Conservation (phyloP, 225 moss, liverwort and hornwort species). For the Physcomitrium patens region DNA sequence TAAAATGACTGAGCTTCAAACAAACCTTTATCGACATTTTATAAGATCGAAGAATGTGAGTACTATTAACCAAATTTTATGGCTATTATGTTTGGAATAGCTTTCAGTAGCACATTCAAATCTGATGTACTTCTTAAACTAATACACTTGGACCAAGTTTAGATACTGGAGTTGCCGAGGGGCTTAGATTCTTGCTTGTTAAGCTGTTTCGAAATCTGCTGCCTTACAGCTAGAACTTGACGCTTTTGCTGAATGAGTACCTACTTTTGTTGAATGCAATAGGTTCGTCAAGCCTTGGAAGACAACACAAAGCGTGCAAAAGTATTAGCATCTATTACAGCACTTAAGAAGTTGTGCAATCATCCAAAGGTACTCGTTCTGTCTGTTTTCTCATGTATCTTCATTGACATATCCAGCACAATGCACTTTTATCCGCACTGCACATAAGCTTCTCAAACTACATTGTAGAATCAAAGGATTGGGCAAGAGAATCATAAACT, state of each 20-base stretch:
- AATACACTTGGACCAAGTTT: not conserved
- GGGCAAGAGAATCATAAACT: not conserved
- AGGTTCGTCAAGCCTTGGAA: conserved; percentile 98
- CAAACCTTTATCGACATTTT: conserved; percentile 84
- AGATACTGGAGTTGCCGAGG: conserved; percentile 7
- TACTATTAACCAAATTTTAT: not conserved
- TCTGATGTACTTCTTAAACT: conserved; percentile 9
- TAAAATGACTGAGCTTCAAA: conserved; percentile 90
- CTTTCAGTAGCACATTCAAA: not conserved
- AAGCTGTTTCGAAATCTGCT: not conserved
- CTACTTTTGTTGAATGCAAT: conserved; percentile 23
- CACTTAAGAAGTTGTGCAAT: conserved; percentile 96
- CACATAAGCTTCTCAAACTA: not conserved
- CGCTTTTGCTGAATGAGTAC: conserved; percentile 6
- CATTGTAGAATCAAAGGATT: not conserved
- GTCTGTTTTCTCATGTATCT: not conserved
- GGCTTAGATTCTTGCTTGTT: conserved; percentile 8
- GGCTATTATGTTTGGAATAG: conserved; percentile 12
- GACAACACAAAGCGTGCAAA: conserved; percentile 91
- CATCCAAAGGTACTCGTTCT: conserved; percentile 79
- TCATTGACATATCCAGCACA: not conserved
- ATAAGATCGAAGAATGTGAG: conserved; percentile 95
- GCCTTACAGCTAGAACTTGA: conserved; percentile 21
- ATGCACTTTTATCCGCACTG: conserved; percentile 15
- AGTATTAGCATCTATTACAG: conserved; percentile 90